A percentile compares a stretch with the other conserved stretches of the same genome.
Conservation (phyloP, 2,329 filamentous ascomycete species). For the Teratosphaeria nubilosa region DNA sequence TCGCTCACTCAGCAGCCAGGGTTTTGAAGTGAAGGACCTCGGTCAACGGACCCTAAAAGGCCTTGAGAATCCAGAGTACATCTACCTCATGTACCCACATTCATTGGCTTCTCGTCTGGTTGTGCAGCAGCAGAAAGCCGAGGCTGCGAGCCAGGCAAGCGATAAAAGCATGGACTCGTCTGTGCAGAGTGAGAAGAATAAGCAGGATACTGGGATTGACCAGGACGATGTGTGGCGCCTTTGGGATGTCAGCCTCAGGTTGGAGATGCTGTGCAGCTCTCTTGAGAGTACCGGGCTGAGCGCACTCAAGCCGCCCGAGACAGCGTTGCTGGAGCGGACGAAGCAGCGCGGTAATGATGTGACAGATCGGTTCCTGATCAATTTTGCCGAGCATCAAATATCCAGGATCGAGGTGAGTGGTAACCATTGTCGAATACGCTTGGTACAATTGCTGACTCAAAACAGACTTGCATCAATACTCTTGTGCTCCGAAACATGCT, state of each 20-base stretch:
- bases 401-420: slow-evolving; percentile 80
- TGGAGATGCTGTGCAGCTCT: slow-evolving; percentile 87
- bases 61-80: slow-evolving; percentile 89
- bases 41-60: slow-evolving; percentile 94
- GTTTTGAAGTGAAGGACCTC: slow-evolving; percentile 93
- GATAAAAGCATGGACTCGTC: neutral
- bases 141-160: slow-evolving; percentile 27
- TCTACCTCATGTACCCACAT: slow-evolving; percentile 93
- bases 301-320: slow-evolving; percentile 68
- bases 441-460: neutral
- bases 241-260: slow-evolving; percentile 76
- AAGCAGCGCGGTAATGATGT: slow-evolving; percentile 68
- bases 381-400: slow-evolving; percentile 90
- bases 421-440: neutral
- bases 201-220: slow-evolving; percentile 60
- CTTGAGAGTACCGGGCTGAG: slow-evolving; percentile 61
- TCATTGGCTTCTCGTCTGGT: slow-evolving; percentile 70
- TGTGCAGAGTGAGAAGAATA: slow-evolving; percentile 36
- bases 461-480: slow-evolving; percentile 69
- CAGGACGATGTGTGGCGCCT: slow-evolving; percentile 79
- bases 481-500: slow-evolving; percentile 71
- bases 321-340: slow-evolving; percentile 67
- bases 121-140: slow-evolving; percentile 49
- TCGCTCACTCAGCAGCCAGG: slow-evolving; percentile 74
- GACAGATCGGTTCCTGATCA: slow-evolving; percentile 76